Evolutionary conservation across 1,139 yeast genomes (phyloP), one percentile per base, ranked within the genome.

Genomic region (Blastobotrys aristatus): DNA sequence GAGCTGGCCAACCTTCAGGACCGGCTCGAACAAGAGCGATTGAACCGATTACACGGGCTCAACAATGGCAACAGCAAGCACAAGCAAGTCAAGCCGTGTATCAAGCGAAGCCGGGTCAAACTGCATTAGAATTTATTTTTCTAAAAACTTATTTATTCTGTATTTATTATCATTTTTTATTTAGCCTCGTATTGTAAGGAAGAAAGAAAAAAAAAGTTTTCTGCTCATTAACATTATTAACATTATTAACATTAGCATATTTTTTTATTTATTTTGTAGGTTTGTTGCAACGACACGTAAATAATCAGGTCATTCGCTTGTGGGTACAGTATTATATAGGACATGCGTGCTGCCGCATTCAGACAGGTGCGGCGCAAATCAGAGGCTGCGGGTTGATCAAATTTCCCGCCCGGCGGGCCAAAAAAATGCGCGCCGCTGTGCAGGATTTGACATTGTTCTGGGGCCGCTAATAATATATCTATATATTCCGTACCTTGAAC

Each of bases 1-100:
- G 58, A 58, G 51, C 50, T 60, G 44, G 24, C 43, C 14, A 46
- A 40, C 32, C 53, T 60, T 30, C 46, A 55, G 26, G 46, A 47
- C 27, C 49, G 51, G 14, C 49, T 58, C 34, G 54, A 50, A 21
- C 32, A 43, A 16, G 26, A 43, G 21, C 18, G 22, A 6, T 4
- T 36, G 14, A 29, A 27, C 40, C 17, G 46, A n/a, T 20, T 16
- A 10, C 40, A 20, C 8, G 20, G 13, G n/a, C 16, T 4, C 3
- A 10, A 8, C 22, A 3, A 10, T 6, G 7, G 18, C 27, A 24
- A 24, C 27, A 5, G 10, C 27, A 10, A 24, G 8, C n/a, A 32
- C 3, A 6, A 32, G 18, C 2, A 6, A 2, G 20, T 3, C 4
- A 32, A n/a, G 18, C 20, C 36, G 16, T 21, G 18, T 34, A n/a